Conservation (phyloP, 164 flowering plant genomes). For the Annona squamosa region DNA sequence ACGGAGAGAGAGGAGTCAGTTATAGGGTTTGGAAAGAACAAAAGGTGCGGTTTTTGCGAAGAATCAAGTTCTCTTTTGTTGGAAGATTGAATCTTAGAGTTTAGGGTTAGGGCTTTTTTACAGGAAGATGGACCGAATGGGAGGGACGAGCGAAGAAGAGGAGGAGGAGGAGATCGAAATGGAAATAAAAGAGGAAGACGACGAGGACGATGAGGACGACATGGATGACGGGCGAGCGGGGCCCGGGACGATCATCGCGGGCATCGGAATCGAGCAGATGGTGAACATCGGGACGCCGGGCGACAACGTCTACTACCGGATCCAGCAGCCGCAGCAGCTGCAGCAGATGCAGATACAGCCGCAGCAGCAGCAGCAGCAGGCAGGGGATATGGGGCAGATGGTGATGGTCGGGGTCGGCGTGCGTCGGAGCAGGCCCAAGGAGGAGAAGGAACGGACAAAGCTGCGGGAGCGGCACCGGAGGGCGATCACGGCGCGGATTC, state of each 20-base stretch:
- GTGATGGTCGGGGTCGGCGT: slow-evolving; percentile 33
- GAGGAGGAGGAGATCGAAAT: slow-evolving; percentile 73
- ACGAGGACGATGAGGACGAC: slow-evolving; percentile 6
- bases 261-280: slow-evolving; percentile 2
- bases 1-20: not conserved
- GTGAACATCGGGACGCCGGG: slow-evolving; percentile 18
- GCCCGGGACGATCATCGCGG: slow-evolving; percentile 29
- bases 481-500: slow-evolving; percentile 88
- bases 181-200: slow-evolving; percentile 74
- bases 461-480: slow-evolving; percentile 82
- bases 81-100: not conserved
- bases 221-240: slow-evolving; percentile 11
- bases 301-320: slow-evolving; percentile 16
- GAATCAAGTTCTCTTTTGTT: not conserved
- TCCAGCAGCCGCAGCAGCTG: slow-evolving; percentile 6
- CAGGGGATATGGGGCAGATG: slow-evolving; percentile 31
- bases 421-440: slow-evolving; percentile 73
- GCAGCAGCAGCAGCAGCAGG: slow-evolving; percentile 32
- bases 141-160: slow-evolving; percentile 48
- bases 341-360: slow-evolving; percentile 31
- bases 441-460: slow-evolving; percentile 96
- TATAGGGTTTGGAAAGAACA: not conserved
- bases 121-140: slow-evolving; percentile 12
- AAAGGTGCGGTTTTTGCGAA: not conserved
- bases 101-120: not conserved